A percentile compares a stretch with the other conserved stretches of the same genome.
These are phyloP conservation scores for Dicorynia guianensis DNA, from an alignment of 306 rosid genomes.

Conservation along the genomic window DNA sequence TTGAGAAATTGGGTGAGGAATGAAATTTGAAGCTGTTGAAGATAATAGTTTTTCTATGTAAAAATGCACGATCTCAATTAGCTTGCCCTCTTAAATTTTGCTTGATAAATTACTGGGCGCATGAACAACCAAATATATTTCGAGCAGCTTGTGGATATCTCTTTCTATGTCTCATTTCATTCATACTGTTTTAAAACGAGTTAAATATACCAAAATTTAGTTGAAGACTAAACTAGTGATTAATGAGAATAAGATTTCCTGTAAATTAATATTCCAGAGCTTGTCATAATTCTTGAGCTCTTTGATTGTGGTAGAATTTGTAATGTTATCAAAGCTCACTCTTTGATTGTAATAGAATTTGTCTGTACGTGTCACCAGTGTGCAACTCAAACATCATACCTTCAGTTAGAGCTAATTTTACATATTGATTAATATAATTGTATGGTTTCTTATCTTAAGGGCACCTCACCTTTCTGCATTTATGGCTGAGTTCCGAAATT, in stretches of 20 bases:
- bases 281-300: no score
- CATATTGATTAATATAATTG: background rate
- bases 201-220: background rate
- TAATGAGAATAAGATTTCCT: background rate
- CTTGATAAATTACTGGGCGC: background rate
- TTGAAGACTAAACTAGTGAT: background rate
- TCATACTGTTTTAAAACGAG: no score
- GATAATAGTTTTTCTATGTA: background rate
- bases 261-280: no score
- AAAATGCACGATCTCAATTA: background rate
- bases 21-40: background rate
- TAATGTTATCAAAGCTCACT: background rate
- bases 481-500: background rate
- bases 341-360: background rate
- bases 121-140: background rate
- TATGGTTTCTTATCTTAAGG: background rate
- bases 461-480: background rate
- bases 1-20: background rate
- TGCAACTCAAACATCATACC: background rate
- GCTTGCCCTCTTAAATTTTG: constrained; percentile 5
- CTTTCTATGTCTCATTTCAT: background rate
- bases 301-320: no score
- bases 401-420: background rate
- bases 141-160: background rate
- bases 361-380: background rate